Evolutionary conservation across 306 rosid species (phyloP), one percentile per base, ranked within the genome.

Genomic region (Mucuna pruriens): DNA sequence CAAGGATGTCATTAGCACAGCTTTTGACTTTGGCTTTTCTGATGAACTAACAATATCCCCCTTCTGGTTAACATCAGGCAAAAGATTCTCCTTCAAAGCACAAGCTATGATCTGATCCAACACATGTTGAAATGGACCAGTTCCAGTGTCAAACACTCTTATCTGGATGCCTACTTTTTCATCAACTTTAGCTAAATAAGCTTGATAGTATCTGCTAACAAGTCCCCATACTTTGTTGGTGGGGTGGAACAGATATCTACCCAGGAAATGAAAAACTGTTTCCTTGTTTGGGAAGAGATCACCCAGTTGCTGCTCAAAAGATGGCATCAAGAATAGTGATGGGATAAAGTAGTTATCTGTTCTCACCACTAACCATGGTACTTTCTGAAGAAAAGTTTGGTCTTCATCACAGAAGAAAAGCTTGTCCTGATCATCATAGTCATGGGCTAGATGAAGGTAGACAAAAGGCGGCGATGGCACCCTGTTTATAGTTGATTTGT

Each of bases 361-460:
- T 88, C 79, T 92, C 89, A 92, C 17, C n/a, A 87, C 71, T 79
- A 92, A 85, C 94, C 90, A 90, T 0, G 94, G 94, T 3, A 86
- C 77, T 52, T 80, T 85, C 71, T 80, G 23, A 63, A 73, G 64
- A 84, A 71, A 67, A 5, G 10, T 48, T 34, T 90, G 93, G 63
- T 92, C 87, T 80, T 90, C 88, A 62, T 86, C 91, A 74, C 97
- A 92, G 78, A 92, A 90, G 88, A 92, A 86, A 69, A 90, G 90
- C 69, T 88, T 89, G 82, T 92, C 94, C 23, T 90, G 80, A 46
- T 87, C 80, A 22, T 80, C 86, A 19, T 90, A 92, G 80, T 90
- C 93, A 80, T 92, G 97, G n/a, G 45, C 88, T 39, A 90, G 79
- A 83, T 92, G 97, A 67, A 92, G 87, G 81, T 90, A 92, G 48